phyloP scores from a whole-genome alignment of 2,329 filamentous ascomycete genomes.

The Colletotrichum sp. region DNA sequence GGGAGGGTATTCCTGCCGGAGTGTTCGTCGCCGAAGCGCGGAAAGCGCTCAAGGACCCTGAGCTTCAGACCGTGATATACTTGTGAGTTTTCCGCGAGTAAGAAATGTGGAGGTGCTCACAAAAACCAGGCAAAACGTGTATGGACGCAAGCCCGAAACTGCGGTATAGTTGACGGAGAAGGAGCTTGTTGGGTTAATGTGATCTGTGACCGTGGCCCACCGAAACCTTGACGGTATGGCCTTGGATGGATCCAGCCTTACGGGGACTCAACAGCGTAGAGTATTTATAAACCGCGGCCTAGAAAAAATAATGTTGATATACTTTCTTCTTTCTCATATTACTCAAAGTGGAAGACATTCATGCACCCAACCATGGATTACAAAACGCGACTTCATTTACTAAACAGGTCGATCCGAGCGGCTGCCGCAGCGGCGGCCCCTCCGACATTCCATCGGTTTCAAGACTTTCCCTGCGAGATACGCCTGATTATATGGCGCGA shows the following conservation, averaged over 20 bases:
- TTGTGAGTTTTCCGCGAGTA: background rate
- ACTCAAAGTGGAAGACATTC: background rate
- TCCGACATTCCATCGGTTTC: background rate
- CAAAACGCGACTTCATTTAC: background rate
- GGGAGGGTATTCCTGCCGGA: constrained; percentile 27
- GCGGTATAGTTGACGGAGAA: background rate
- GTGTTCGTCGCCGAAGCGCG: constrained; percentile 28
- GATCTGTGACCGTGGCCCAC: accelerated
- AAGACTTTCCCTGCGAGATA: background rate
- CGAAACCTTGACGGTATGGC: background rate
- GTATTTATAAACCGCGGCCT: background rate
- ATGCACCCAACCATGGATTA: background rate
- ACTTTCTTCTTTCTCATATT: background rate
- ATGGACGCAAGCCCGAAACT: background rate
- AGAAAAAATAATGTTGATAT: accelerated
- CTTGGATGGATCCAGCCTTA: background rate
- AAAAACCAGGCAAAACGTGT: background rate
- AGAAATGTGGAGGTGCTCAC: background rate
- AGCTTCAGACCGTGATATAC: background rate
- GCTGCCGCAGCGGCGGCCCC: background rate
- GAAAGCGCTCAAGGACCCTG: background rate
- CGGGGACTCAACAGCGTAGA: background rate
- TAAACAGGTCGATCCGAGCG: background rate
- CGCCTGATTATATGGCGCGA: background rate
- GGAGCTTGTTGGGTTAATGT: background rate